Conservation (phyloP, 192 early-diverging fungal genomes). For the Irineochytrium annulatum region DNA sequence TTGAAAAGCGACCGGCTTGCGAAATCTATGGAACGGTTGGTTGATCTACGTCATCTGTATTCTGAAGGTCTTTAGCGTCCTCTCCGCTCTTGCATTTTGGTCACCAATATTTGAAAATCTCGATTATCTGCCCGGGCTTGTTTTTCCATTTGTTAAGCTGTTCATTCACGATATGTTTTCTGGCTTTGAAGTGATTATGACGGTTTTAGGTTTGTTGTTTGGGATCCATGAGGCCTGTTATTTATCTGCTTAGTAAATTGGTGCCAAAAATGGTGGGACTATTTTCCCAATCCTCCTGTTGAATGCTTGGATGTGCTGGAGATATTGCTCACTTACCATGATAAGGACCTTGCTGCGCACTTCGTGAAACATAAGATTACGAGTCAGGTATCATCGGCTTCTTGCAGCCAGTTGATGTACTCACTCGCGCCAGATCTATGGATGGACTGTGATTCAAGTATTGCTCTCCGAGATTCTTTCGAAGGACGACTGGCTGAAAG, state of each 20-base stretch:
- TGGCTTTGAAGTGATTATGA: slow-evolving; percentile 51
- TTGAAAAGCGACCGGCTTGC: slow-evolving; percentile 45
- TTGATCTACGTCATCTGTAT: neutral
- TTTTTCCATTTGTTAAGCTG: slow-evolving; percentile 58
- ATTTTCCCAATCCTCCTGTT: slow-evolving; percentile 59
- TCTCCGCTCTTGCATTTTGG: slow-evolving; percentile 55
- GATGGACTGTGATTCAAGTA: slow-evolving; percentile 44
- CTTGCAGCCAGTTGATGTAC: slow-evolving; percentile 13
- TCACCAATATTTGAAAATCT: slow-evolving; percentile 56
- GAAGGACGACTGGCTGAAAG: slow-evolving; percentile 43
- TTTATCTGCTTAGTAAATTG: slow-evolving; percentile 42
- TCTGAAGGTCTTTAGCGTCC: slow-evolving; percentile 22
- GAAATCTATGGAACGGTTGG: slow-evolving; percentile 45
- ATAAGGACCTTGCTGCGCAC: slow-evolving; percentile 45
- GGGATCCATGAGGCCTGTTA: neutral
- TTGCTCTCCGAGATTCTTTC: slow-evolving; percentile 48
- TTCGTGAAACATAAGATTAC: slow-evolving; percentile 43
- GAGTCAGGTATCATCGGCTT: slow-evolving; percentile 39
- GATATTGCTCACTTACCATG: slow-evolving; percentile 45
- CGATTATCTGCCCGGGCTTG: slow-evolving; percentile 54
- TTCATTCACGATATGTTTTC: slow-evolving; percentile 51
- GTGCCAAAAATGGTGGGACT: slow-evolving; percentile 70
- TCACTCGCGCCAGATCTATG: slow-evolving; percentile 36
- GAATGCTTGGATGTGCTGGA: slow-evolving; percentile 51
- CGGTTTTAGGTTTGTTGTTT: slow-evolving; percentile 40